Conservation (phyloP, 495 filamentous ascomycete species). For the Penicillium flavigenum region DNA sequence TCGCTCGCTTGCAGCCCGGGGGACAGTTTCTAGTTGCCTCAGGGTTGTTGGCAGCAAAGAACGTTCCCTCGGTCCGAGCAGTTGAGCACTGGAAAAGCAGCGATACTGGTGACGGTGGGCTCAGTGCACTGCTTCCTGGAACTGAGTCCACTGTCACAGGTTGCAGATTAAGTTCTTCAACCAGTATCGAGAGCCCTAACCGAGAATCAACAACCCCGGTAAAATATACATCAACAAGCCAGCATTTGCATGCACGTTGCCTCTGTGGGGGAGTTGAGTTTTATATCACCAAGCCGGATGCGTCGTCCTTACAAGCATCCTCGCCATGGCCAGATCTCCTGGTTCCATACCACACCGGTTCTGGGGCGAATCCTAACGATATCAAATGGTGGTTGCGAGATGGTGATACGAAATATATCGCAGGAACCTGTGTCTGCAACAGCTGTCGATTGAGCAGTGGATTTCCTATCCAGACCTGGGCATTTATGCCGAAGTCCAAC, state of each 20-base stretch:
- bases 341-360: conserved; percentile 45
- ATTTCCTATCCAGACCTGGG: conserved; percentile 68
- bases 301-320: conserved; percentile 36
- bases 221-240: conserved; percentile 5
- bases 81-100: conserved; percentile 47
- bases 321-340: conserved; percentile 57
- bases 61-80: conserved; percentile 36
- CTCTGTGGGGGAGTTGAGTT: conserved; percentile 47
- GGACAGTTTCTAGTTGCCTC: conserved; percentile 46
- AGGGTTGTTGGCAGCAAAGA: conserved; percentile 37
- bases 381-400: conserved; percentile 55
- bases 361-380: conserved; percentile 41
- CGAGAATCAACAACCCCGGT: neutral
- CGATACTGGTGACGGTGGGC: conserved; percentile 59
- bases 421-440: conserved; percentile 63
- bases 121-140: conserved; percentile 49
- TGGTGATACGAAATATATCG: conserved; percentile 52
- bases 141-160: conserved; percentile 12
- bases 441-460: conserved; percentile 63
- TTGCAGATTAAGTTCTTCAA: conserved; percentile 24
- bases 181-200: conserved; percentile 19
- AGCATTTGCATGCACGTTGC: conserved; percentile 37
- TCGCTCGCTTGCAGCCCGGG: conserved; percentile 33
- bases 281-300: conserved; percentile 43
- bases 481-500: conserved; percentile 63